phyloP scores from a whole-genome alignment of 2,329 filamentous ascomycete genomes.

The Trichoderma atroviride region DNA sequence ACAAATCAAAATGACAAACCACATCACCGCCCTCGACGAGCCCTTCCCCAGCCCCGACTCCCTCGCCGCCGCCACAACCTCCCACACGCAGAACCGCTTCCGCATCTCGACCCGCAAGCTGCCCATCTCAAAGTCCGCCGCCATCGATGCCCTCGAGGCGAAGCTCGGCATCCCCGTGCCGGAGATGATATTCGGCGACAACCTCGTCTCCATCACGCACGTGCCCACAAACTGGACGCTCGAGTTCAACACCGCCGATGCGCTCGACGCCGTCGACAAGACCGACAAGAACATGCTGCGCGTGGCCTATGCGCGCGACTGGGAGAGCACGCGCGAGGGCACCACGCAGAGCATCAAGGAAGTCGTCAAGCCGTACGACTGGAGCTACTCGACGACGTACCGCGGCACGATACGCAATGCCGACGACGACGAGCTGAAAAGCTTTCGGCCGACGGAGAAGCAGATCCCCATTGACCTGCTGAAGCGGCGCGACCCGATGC shows the following conservation, averaged over 20 bases:
- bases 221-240: constrained; percentile 74
- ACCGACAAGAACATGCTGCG: constrained; percentile 88
- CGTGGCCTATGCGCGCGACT: constrained; percentile 89
- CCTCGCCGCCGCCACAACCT: constrained; percentile 57
- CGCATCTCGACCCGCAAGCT: constrained; percentile 82
- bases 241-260: constrained; percentile 81
- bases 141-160: constrained; percentile 82
- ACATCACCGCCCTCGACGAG: constrained; percentile 49
- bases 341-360: constrained; percentile 88
- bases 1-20: constrained; percentile 43
- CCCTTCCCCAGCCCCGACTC: constrained; percentile 57
- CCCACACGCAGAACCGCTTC: constrained; percentile 66
- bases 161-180: constrained; percentile 84
- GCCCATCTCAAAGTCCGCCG: constrained; percentile 88
- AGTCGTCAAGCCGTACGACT: constrained; percentile 94
- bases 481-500: constrained; percentile 85
- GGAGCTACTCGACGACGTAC: constrained; percentile 94
- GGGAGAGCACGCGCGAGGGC: constrained; percentile 69
- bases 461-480: constrained; percentile 84
- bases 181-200: constrained; percentile 99
- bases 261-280: constrained; percentile 90
- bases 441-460: constrained; percentile 39
- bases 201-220: constrained; percentile 77
- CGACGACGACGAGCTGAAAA: not conserved
- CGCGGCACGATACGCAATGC: constrained; percentile 61